Conservation (phyloP, 371 early-diverging fungal genomes). For the Coemansia sp. region DNA sequence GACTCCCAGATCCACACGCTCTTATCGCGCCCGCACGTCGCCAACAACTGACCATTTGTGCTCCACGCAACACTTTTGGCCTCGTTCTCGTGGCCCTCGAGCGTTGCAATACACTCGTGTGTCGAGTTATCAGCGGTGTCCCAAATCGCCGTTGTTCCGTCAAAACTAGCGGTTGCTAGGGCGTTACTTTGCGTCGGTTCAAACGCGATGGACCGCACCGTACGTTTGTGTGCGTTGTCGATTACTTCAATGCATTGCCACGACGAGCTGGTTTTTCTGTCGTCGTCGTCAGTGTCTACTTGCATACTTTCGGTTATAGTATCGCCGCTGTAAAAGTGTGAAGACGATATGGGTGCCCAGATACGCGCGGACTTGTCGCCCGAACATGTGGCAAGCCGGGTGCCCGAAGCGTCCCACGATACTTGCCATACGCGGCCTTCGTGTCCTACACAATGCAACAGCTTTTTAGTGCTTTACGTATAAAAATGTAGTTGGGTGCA, state of each 20-base stretch:
- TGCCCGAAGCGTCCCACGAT: constrained; percentile 81
- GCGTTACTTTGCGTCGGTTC: constrained; percentile 64
- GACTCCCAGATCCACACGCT: constrained; percentile 98
- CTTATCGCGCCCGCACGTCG: constrained; percentile 93
- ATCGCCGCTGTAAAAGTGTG: constrained; percentile 8
- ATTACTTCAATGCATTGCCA: constrained; percentile 78
- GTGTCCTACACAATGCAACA: constrained; percentile 63
- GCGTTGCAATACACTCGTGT: constrained; percentile 87
- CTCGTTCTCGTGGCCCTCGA: constrained; percentile 99
- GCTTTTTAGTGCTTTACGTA: too few species aligned
- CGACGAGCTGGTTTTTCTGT: constrained; percentile 34
- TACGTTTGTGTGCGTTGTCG: constrained; percentile 86
- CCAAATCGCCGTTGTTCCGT: constrained; percentile 92
- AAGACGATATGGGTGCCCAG: constrained; percentile 60
- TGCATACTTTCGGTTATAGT: background rate
- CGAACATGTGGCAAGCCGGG: constrained; percentile 74
- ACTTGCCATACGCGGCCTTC: constrained; percentile 88
- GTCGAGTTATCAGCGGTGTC: constrained; percentile 57
- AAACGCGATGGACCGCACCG: constrained; percentile 87
- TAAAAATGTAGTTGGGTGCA: background rate
- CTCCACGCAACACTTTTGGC: constrained; percentile 92
- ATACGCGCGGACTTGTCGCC: constrained; percentile 86
- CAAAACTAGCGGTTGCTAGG: constrained; percentile 91
- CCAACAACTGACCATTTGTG: constrained; percentile 73
- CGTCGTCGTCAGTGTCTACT: constrained; percentile 14